Conservation (phyloP, 129 eudicot species). For the Saposhnikovia divaricata region DNA sequence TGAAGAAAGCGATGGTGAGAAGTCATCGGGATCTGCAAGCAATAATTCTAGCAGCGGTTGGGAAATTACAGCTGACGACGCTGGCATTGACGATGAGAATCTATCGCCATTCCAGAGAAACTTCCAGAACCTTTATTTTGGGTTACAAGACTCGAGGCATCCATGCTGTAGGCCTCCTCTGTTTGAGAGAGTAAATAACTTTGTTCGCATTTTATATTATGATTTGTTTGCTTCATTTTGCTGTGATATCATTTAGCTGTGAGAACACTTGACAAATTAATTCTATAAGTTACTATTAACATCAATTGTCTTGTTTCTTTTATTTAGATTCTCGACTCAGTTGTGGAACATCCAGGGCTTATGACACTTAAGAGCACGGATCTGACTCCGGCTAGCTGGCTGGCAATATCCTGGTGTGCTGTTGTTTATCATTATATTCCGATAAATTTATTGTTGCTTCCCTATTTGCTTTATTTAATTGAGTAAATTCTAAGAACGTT, state of each 20-base stretch:
- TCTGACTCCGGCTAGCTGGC: constrained; percentile 70
- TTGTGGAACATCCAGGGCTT: constrained; percentile 22
- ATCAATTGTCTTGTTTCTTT: not conserved
- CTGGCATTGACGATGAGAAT: not conserved
- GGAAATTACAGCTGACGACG: not conserved
- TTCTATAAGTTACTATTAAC: too few species aligned
- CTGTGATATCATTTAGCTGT: constrained; percentile 18
- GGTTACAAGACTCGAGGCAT: constrained; percentile 22
- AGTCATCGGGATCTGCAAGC: not conserved
- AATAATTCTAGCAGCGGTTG: not conserved
- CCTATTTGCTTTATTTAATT: not conserved
- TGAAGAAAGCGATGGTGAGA: not conserved
- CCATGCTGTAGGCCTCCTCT: constrained; percentile 40
- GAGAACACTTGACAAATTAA: constrained; percentile 13
- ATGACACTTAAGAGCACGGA: constrained; percentile 32
- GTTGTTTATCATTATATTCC: not conserved
- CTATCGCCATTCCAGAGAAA: not conserved
- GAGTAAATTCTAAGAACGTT: not conserved
- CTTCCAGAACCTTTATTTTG: constrained; percentile 12
- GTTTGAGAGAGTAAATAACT: constrained; percentile 21
- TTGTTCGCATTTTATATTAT: not conserved
- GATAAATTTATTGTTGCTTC: not conserved
- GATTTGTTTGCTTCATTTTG: not conserved
- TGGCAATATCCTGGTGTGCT: constrained; percentile 52
- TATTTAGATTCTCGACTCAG: not conserved